Base-by-base conservation (phyloP, 2,329 filamentous ascomycete genomes). In the Pseudogymnoascus sp. region DNA sequence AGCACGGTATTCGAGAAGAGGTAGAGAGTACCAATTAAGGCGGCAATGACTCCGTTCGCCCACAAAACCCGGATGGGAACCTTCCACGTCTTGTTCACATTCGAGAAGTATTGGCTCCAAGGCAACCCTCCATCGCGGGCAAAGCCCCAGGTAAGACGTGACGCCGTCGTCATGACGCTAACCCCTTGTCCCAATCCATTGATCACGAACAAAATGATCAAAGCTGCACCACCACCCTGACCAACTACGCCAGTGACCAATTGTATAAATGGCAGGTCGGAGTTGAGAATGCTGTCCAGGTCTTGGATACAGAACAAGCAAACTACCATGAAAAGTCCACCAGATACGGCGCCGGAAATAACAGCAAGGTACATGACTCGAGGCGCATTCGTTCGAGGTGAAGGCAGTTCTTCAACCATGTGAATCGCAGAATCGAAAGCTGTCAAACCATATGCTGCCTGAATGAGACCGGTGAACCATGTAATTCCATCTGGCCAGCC, bases 371-470 rank as follows among this genome's bases (percentile, higher is more conserved):
- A 83, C 66, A 84, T 83, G 2, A 81, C 77, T 14, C 74, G 75
- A 0, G 82, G 82, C 0, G 78, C 79, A 63, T 82, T 83, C 37
- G 73, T 78, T 31, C 81, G 73, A 1, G 82, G 82, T 3, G 75
- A 72, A 1, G 82, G 82, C 1, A 84, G 81, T 67, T 84, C 82
- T 66, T 85, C 82, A 1, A 82, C 79, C 75, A 85, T 79, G 69
- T 85, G 83, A 38, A 84, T 83, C 36, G 83, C 82, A 0, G 82
- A 80, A 67, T 85, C 83, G 66, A 85, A 84, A 1, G 82, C 82
- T 0, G 81, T 83, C 14, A 84, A 71, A 1, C 81, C 82, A 62
- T 84, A 85, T 0, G 82, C 82, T 1, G 81, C 79, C 66, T 85
- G 82, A 0, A 85, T 76, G 1, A 85, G 77, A 3, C 83, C 83